Evolutionary conservation across 805 yeast species (phyloP), one percentile per base, ranked within the genome.

Genomic region (Cyberlindnera lachancei): DNA sequence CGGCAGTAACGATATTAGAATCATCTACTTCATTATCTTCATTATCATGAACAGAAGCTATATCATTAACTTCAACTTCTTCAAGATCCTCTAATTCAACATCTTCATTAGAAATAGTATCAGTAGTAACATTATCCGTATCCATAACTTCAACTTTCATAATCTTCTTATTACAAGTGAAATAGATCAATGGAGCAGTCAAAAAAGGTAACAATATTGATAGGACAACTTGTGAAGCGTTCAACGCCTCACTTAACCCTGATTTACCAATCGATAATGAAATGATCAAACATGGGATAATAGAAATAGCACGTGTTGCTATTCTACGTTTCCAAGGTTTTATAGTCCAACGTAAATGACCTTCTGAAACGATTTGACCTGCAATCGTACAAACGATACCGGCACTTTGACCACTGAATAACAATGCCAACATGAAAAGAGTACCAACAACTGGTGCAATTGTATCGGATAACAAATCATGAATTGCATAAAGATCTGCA

Each of bases 311-410:
- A 50, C 96, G 69, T 0, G 96, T 88, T 9, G 77, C 64, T 8
- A 88, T 51, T 42, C 96, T 66, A 52, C 96, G 69, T 30, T 79
- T 48, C 83, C 94, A 79, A 4, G 96, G 96, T 39, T 66, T 68
- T 25, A 84, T 43, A 3, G 70, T 74, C 95, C 96, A 87, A 33
- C 77, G 70, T 24, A 88, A 62, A 49, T 84, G 90, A 1, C 96
- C 96, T 54, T 88, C 96, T 44, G 86, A 73, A 3, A 88, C 95
- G 45, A 88, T 77, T 56, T 88, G 94, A 8, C 96, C 96, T 0
- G 94, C 85, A 61, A 88, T 80, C 0, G 96, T 88, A 54, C 96
- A 87, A 3, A 87, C 88, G 26, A 88, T 75, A 30, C 96, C 95
- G 0, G 96, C 95, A 28, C 88, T 79, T 49, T 83, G 87, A 6